Conservation (phyloP, 2,329 filamentous ascomycete species). For the Raffaelea ambrosiae region DNA sequence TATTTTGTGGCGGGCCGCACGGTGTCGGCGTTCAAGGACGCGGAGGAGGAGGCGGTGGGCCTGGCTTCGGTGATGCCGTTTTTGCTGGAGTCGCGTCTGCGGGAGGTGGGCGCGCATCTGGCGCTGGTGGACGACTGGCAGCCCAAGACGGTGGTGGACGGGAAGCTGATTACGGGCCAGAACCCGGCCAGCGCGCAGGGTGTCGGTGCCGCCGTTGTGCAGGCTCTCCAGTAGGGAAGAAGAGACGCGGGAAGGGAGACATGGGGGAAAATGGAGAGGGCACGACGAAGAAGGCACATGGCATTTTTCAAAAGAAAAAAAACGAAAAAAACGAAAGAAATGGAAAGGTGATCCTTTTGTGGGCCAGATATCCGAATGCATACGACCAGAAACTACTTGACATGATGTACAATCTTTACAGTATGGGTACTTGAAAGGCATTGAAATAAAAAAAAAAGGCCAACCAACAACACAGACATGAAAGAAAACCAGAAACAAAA, state of each 20-base stretch:
- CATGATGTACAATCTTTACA: too few relatives aligned
- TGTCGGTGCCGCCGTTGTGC: slow-evolving; percentile 42
- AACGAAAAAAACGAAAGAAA: neutral
- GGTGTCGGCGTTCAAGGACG: slow-evolving; percentile 52
- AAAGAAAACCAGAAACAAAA: too few relatives aligned
- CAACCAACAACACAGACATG: too few relatives aligned
- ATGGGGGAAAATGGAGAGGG: too few relatives aligned
- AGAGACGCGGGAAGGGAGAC: too few relatives aligned
- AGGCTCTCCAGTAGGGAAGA: slow-evolving; percentile 32
- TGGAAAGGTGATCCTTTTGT: neutral
- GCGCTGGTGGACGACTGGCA: slow-evolving; percentile 45
- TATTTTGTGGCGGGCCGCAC: slow-evolving; percentile 46
- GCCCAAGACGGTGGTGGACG: slow-evolving; percentile 41
- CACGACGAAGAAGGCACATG: too few relatives aligned
- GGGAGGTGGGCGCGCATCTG: slow-evolving; percentile 44
- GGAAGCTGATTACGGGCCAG: slow-evolving; percentile 48
- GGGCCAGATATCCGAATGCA: too few relatives aligned
- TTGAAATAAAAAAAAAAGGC: neutral
- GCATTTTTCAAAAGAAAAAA: too few relatives aligned
- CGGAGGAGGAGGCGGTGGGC: slow-evolving; percentile 40
- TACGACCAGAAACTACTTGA: too few relatives aligned
- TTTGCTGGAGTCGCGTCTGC: slow-evolving; percentile 47
- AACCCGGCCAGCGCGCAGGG: slow-evolving; percentile 44
- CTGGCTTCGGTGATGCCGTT: slow-evolving; percentile 42
- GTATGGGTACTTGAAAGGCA: too few relatives aligned